These are phyloP conservation scores for Apiotrichum akiyoshidainum DNA, from an alignment of 1,284 basidiomycete genomes.

Conservation along the genomic window DNA sequence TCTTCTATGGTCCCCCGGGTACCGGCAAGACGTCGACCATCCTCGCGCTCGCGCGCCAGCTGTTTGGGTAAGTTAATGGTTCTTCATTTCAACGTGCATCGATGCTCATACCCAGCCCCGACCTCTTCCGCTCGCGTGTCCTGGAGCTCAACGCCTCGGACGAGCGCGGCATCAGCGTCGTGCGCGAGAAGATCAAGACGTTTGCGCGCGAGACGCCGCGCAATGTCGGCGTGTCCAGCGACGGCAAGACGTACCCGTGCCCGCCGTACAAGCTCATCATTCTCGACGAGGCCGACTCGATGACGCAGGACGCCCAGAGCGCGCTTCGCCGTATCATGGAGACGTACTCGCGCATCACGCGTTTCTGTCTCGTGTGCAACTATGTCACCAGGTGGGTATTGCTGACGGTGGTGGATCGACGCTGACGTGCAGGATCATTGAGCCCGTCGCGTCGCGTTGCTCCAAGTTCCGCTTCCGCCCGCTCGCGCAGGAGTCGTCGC, in stretches of 20 bases:
- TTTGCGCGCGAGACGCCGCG: slow-evolving; percentile 94
- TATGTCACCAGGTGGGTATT: slow-evolving; percentile 93
- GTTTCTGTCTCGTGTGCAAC: slow-evolving; percentile 98
- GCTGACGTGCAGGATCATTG: slow-evolving; percentile 75
- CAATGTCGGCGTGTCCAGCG: slow-evolving; percentile 63
- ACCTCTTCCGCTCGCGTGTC: slow-evolving; percentile 88
- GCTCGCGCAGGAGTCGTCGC: slow-evolving; percentile 73
- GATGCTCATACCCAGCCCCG: slow-evolving; percentile 62
- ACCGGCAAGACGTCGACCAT: slow-evolving; percentile 98
- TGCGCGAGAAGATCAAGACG: slow-evolving; percentile 97
- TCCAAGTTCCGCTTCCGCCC: slow-evolving; percentile 98
- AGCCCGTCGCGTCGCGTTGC: slow-evolving; percentile 96
- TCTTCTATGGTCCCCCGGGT: slow-evolving; percentile 98
- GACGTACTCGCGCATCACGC: slow-evolving; percentile 90
- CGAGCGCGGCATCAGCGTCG: slow-evolving; percentile 93
- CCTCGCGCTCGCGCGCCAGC: slow-evolving; percentile 84
- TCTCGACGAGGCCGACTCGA: slow-evolving; percentile 97
- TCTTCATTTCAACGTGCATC: background rate
- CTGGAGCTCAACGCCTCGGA: slow-evolving; percentile 99
- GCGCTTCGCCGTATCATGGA: slow-evolving; percentile 98
- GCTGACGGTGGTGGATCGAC: slow-evolving; percentile 23
- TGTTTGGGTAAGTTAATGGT: slow-evolving; percentile 71
- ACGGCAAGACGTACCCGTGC: slow-evolving; percentile 84
- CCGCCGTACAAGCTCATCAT: slow-evolving; percentile 99
- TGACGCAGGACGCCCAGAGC: slow-evolving; percentile 99